These are phyloP conservation scores for Begonia loranthoides DNA, from an alignment of 306 rosid species.

Conservation along the genomic window DNA sequence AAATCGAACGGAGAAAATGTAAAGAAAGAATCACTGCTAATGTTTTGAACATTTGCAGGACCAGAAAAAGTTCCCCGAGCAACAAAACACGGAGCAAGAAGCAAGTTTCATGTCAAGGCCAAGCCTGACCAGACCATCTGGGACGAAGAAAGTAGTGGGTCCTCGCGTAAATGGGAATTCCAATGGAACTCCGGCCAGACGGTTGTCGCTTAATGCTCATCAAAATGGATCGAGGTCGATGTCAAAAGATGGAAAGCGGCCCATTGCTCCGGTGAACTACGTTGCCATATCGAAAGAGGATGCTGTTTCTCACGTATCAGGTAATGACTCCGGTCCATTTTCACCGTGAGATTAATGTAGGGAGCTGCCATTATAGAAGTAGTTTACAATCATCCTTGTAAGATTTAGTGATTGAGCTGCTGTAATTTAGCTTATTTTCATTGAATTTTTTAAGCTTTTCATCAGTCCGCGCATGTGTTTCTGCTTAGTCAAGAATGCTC, in stretches of 20 bases:
- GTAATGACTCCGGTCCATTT: slow-evolving; percentile 45
- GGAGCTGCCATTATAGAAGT: not conserved
- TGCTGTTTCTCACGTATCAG: slow-evolving; percentile 65
- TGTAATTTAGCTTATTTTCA: no score
- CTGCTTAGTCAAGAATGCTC: no score
- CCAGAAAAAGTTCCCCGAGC: slow-evolving; percentile 81
- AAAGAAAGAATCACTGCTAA: no score
- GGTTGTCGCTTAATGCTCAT: slow-evolving; percentile 75
- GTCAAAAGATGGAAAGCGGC: slow-evolving; percentile 62
- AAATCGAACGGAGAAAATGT: no score
- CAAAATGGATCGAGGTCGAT: slow-evolving; percentile 75
- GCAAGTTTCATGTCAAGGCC: slow-evolving; percentile 56
- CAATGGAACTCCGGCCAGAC: slow-evolving; percentile 75
- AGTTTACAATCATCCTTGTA: no score
- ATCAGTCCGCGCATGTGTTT: no score
- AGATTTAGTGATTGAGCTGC: no score
- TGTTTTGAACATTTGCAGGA: slow-evolving; percentile 29
- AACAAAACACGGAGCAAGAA: slow-evolving; percentile 71
- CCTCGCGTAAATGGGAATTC: slow-evolving; percentile 74
- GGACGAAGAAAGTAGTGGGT: slow-evolving; percentile 66
- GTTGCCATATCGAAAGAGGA: slow-evolving; percentile 86
- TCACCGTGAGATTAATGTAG: slow-evolving; percentile 38
- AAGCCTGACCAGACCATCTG: slow-evolving; percentile 69
- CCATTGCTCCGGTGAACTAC: slow-evolving; percentile 65
- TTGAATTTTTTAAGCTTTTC: no score